These are phyloP conservation scores for Botryotinia globosa DNA, from an alignment of 2,329 filamentous ascomycete species.

Conservation along the genomic window DNA sequence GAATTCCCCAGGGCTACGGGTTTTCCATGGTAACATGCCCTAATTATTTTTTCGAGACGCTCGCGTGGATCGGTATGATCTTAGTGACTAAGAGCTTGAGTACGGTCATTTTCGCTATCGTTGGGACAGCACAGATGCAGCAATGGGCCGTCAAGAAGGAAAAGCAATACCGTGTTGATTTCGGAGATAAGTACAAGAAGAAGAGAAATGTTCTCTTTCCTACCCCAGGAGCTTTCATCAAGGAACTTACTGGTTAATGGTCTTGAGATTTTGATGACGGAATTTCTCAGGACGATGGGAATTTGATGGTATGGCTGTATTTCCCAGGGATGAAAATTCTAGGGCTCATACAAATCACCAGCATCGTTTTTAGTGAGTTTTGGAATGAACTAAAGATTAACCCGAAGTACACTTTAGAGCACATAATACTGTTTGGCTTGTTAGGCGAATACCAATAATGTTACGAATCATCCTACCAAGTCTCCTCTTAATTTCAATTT, in stretches of 20 bases:
- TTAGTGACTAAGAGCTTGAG: slow-evolving; percentile 76
- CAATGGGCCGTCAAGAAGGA: slow-evolving; percentile 92
- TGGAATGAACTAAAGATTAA: not conserved
- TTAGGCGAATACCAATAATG: not conserved
- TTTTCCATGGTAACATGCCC: slow-evolving; percentile 89
- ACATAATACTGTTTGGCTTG: not conserved
- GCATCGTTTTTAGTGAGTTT: not conserved
- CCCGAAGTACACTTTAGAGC: not conserved
- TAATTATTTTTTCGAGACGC: slow-evolving; percentile 91
- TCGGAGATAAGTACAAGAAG: slow-evolving; percentile 91
- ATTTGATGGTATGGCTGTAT: not conserved
- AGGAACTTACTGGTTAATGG: slow-evolving; percentile 22
- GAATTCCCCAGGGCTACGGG: slow-evolving; percentile 81
- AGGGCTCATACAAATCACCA: too few relatives aligned
- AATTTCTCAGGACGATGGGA: not conserved
- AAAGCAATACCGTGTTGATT: slow-evolving; percentile 81
- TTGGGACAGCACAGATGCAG: slow-evolving; percentile 77
- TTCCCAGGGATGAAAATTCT: not conserved
- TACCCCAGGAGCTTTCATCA: slow-evolving; percentile 24
- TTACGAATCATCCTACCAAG: not conserved
- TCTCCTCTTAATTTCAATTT: not conserved
- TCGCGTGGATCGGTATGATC: slow-evolving; percentile 82
- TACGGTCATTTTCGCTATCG: slow-evolving; percentile 70
- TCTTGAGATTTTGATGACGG: not conserved
- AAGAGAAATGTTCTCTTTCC: slow-evolving; percentile 83